phyloP scores from a whole-genome alignment of 139 green algal species.

The Trebouxia sp. region DNA sequence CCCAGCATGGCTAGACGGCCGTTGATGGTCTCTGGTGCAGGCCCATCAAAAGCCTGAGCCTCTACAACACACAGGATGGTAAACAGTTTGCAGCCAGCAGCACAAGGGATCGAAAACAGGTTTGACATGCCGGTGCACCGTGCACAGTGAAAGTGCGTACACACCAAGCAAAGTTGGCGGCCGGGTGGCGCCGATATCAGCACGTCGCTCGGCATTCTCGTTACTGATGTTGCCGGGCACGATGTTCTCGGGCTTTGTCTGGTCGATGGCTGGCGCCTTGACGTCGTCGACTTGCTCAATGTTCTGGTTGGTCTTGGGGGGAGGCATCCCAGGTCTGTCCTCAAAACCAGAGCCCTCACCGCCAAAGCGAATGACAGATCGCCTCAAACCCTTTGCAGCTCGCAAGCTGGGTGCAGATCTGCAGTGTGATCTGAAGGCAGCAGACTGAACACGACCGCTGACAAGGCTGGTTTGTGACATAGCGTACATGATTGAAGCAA shows the following conservation, averaged over 20 bases:
- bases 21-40: slow-evolving; percentile 38
- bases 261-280: background rate
- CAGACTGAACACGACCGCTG: background rate
- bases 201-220: slow-evolving; percentile 34
- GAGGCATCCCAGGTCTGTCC: background rate
- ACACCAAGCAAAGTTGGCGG: background rate
- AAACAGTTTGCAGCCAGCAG: too few species aligned
- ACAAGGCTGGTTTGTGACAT: background rate
- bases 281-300: background rate
- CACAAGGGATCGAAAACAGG: too few species aligned
- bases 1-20: slow-evolving; percentile 29
- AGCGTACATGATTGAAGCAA: background rate
- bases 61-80: background rate
- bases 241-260: slow-evolving; percentile 26
- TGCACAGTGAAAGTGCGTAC: background rate
- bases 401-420: background rate
- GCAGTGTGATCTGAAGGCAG: background rate
- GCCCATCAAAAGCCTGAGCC: slow-evolving; percentile 34
- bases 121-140: too few species aligned
- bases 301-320: background rate
- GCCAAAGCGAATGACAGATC: background rate
- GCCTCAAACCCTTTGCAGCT: background rate
- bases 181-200: background rate
- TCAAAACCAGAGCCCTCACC: background rate
- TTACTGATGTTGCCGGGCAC: slow-evolving; percentile 38